Evolutionary conservation across 2,329 filamentous ascomycete genomes (phyloP), one percentile per base, ranked within the genome.

Genomic region (Calonectria pauciramosa): DNA sequence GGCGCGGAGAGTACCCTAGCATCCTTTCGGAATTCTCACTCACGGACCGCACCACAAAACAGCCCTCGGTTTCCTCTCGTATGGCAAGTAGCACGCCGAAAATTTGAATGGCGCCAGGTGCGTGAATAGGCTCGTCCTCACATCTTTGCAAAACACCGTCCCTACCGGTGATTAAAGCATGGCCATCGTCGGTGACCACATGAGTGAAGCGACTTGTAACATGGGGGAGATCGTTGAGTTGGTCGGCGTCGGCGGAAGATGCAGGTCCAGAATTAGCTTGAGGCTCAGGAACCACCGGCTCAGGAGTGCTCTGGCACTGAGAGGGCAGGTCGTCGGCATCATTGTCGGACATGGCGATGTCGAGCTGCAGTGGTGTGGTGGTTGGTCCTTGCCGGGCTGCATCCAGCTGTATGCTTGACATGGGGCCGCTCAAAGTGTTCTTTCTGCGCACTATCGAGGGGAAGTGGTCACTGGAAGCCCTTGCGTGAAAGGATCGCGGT

Each of bases 101-200:
- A 1, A 91, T 89, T 82, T 98, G 96, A 0, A 96, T 86, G 1
- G 94, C 94, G 41, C 95, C 95, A 0, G 96, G 96, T 1, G 95
- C 93, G 77, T 96, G 95, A 32, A 98, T 98, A 0, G 96, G 95
- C 80, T 98, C 96, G 80, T 98, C 96, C 83, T 98, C 96, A 81
- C 96, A 98, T 68, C 92, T 90, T 82, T 97, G 94, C 56, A 97
- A 86, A 0, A 89, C 91, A 2, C 92, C 93, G 68, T 95, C 92
- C 70, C 94, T 90, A 8, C 95, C 95, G 0, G 95, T 97, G 69
- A 98, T 94, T 36, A 98, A 91, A 32, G 94, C 92, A 85, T 98
- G 95, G 0, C 95, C 95, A 20, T 92, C 94, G 2, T 94, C 92
- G 0, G 94, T 96, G 32, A 93, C 87, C 5, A 94, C 88, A 81